phyloP scores from a whole-genome alignment of 2,329 filamentous ascomycete species.

The Ophiocordyceps sinensis region DNA sequence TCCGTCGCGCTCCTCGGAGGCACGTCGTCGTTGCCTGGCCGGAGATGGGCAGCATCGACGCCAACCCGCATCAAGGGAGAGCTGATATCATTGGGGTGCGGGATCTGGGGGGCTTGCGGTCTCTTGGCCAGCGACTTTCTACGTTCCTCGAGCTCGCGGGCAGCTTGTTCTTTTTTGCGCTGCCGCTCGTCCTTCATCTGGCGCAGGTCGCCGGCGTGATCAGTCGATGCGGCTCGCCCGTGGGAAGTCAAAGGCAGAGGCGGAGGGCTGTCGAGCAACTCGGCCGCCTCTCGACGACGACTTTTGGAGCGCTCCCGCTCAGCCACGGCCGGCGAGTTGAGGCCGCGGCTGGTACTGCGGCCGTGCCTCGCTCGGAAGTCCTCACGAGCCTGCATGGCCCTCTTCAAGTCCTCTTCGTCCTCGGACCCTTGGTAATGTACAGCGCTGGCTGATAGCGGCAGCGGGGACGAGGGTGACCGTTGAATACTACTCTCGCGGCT shows the following conservation, averaged over 20 bases:
- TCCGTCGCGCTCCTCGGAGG: constrained; percentile 52
- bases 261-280: constrained; percentile 16
- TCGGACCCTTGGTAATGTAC: constrained; percentile 32
- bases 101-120: constrained; percentile 66
- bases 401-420: constrained; percentile 49
- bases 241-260: constrained; percentile 15
- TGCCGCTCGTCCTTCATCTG: constrained; percentile 45
- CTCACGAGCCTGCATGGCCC: constrained; percentile 38
- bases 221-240: constrained; percentile 25
- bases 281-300: constrained; percentile 17
- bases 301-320: constrained; percentile 24
- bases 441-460: constrained; percentile 51
- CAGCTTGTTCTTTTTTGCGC: constrained; percentile 58
- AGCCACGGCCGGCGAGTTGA: constrained; percentile 19
- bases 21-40: constrained; percentile 25
- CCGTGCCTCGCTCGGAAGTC: constrained; percentile 40
- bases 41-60: constrained; percentile 25
- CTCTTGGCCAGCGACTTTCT: constrained; percentile 70
- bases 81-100: constrained; percentile 49
- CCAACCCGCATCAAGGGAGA: constrained; percentile 11
- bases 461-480: constrained; percentile 66
- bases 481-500: constrained; percentile 42
- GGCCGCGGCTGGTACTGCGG: constrained; percentile 32
- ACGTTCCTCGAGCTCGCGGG: constrained; percentile 77
- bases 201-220: constrained; percentile 38